Evolutionary conservation across 225 moss, liverwort and hornwort species (phyloP), one percentile per base, ranked within the genome.

Genomic region (Straminergon stramineum): DNA sequence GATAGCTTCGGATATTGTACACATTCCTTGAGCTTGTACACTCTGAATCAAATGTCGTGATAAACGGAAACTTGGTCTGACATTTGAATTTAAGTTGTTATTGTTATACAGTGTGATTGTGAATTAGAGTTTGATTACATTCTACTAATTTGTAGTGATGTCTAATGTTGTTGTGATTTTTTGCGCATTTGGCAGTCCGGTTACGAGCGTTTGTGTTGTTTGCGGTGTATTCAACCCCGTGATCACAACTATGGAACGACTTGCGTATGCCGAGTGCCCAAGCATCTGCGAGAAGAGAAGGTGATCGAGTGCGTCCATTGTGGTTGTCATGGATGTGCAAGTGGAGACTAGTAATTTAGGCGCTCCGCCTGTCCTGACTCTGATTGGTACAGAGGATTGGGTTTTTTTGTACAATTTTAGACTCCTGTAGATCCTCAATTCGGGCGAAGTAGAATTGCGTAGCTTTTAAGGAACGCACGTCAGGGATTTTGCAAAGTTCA

Each of bases 281-380:
- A 97, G 95, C 97, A 99, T 91, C 93, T 99, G 90, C 96, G 99
- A 69, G 99, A 99, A 85, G 99, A 99, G 91, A 99, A 99, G 88
- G 97, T 99, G 74, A 97, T 99, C 80, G 99, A 99, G 89, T 99
- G 99, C 80, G 99, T 99, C 62, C 99, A 99, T 92, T 99, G 99
- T 86, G 99, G 99, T 43, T 99, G 99, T 89, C 97, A 96, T 94
- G 99, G 99, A 87, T 99, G 99, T 90, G 97, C 99, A 37, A 99
- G 99, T 92, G 99, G 99, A 85, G 99, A 99, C 81, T 99, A 95
- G 91, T 66, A 53, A 23, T 65, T 41, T 30, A 32, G 74, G 55
- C 27, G 48, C 81, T 80, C 81, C 63, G 70, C 43, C 71, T 88
- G 58, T 83, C 89, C 77, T 34, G 60, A 43, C 86, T 74, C 86